Evolutionary conservation across 306 rosid genomes (phyloP), one percentile per base, ranked within the genome.

Genomic region (Oemleria cerasiformis): DNA sequence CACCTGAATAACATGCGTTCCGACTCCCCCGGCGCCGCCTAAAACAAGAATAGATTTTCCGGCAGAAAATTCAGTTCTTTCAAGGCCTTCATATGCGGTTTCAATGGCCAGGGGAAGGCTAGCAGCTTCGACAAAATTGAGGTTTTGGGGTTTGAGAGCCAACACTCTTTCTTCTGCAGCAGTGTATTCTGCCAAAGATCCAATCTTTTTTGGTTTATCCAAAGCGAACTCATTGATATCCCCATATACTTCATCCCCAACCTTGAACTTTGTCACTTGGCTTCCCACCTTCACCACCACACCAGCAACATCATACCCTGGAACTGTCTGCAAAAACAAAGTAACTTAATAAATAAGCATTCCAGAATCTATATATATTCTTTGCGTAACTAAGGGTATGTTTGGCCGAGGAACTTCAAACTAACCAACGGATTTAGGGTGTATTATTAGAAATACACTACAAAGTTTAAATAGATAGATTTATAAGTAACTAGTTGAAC

Each of bases 11-110:
- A 60, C 69, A 8, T 25, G 75, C 51, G 75, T 78, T 55, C 97
- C 97, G 30, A 89, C 88, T 39, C 96, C 96, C 36, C 96, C 96
- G 43, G 90, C 91, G 40, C 96, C 97, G 16, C 96, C 96, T 25
- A 91, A 58, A 63, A 91, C 89, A 67, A 88, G 91, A 36, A 92
- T 66, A 6, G 92, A 86, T 71, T 92, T 68, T 0, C 85, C 95
- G 21, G 84, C 70, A 40, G 89, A 85, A 42, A 90, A 65, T 7
- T 41, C 61, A 19, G 68, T 70, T 21, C 77, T 55, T 50, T 90
- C 84, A 15, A 92, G 89, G 6, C 91, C 96, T 78, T 84, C 86
- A 63, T 86, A 76, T 65, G 98, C 96, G 20, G 96, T 85, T 54
- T 79, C 87, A 47, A 82, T 45, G 4, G 90, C 91, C 12, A 81